Evolutionary conservation across 306 rosid genomes (phyloP).

Genomic region (Calophaca sinica): DNA sequence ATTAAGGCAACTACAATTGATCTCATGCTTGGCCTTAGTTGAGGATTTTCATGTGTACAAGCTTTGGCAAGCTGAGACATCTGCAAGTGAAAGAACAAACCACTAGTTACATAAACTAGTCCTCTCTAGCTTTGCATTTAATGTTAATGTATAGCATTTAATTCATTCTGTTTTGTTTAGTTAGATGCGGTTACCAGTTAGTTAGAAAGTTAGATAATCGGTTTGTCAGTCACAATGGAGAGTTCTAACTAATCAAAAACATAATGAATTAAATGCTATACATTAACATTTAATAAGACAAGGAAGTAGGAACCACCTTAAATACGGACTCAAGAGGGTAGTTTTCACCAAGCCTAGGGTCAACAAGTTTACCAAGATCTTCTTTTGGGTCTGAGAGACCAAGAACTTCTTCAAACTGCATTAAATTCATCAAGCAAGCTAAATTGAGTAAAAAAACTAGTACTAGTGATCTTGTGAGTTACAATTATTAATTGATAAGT

Average conservation of each 20-base stretch:
- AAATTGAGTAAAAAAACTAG: slow-evolving; percentile 7
- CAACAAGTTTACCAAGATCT: slow-evolving; percentile 61
- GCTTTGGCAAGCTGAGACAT: slow-evolving; percentile 74
- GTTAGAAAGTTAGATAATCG: no score
- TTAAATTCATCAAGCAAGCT: slow-evolving; percentile 47
- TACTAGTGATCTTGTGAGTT: background rate
- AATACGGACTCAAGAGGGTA: slow-evolving; percentile 61
- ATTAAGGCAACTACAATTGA: slow-evolving; percentile 74
- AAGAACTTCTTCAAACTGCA: slow-evolving; percentile 74
- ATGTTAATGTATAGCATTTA: no score
- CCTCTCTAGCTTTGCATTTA: slow-evolving; percentile 4
- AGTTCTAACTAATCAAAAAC: no score
- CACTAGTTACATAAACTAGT: background rate
- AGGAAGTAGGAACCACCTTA: slow-evolving; percentile 54
- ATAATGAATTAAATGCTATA: no score
- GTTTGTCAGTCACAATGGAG: no score
- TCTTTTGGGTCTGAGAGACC: slow-evolving; percentile 55
- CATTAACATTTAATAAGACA: background rate
- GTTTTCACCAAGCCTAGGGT: slow-evolving; percentile 57
- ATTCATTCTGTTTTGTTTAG: no score
- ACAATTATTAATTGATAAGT: background rate
- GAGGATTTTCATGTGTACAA: slow-evolving; percentile 79
- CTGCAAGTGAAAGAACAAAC: slow-evolving; percentile 45
- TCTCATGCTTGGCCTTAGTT: slow-evolving; percentile 88
- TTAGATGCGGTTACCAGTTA: no score